These are phyloP conservation scores for Dimocarpus longan DNA, from an alignment of 345 rosid species.

Conservation along the genomic window DNA sequence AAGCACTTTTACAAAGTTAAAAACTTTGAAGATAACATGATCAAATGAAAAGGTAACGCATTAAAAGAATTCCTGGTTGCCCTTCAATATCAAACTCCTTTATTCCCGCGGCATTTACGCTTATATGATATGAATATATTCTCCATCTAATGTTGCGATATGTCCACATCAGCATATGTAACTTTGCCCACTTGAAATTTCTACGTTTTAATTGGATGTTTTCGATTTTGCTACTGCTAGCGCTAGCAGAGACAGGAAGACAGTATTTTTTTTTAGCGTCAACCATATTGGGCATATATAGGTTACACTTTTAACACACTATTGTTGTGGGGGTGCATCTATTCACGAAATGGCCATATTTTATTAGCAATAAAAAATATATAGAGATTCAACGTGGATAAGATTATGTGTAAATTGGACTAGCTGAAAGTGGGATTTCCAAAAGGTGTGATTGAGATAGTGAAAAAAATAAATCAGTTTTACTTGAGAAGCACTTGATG, in stretches of 20 bases:
- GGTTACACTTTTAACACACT: neutral
- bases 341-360: neutral
- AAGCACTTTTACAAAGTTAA: neutral
- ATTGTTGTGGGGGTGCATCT: neutral
- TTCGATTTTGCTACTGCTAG: neutral
- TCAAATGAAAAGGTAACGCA: neutral
- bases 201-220: neutral
- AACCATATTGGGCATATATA: neutral
- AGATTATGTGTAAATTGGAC: neutral
- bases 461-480: too few species aligned
- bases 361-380: neutral
- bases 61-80: neutral
- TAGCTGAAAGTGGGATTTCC: neutral
- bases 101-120: constrained; percentile 17
- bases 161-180: constrained; percentile 8
- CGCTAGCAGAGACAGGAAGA: neutral
- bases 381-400: too few species aligned
- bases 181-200: neutral
- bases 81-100: neutral
- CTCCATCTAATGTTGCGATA: neutral
- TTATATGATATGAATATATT: neutral
- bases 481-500: too few species aligned
- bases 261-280: neutral
- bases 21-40: constrained; percentile 8
- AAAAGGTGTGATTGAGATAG: too few species aligned